Base-by-base conservation (phyloP, 148 eudicot species). In the Rhododendron simsii region DNA sequence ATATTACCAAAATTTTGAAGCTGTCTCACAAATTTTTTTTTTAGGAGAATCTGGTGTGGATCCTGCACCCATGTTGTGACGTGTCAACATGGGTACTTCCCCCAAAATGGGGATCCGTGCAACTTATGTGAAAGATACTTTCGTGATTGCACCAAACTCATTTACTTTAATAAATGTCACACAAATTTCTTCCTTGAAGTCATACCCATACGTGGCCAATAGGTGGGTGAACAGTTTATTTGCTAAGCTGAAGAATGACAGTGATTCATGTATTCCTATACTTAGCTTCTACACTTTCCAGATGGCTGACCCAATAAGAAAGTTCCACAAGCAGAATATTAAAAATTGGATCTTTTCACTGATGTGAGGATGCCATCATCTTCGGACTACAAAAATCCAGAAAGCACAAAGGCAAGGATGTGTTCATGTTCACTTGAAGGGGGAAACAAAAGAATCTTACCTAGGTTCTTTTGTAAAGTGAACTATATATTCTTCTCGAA, bases 381-480 rank as follows among this genome's bases (percentile, higher is more conserved):
- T 65, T 28, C 2, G n/a, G 76, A 28, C 39, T 8, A 71, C 77
- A 71, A 71, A 13, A 35, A 75, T 39, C 79, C 11, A 20, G 21
- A 75, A 37, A 75, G 79, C 48, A 37, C 39, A 18, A 37, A 75
- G 13, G 23, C 79, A 75, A 75, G 47, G 79, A 75, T 37, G 48
- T 39, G 47, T 37, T 39, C 48, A 75, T 18, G 48, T 39, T 75
- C 47, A 39, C 47, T 75, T 39, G 48, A 35, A 39, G 84, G 26
- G 48, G 13, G 26, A 39, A 39, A 75, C 47, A 84, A 87, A 55
- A 63, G 63, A 63, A 53, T 45, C 89, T 63, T 73, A 95, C 99
- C 98, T 93, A 47, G 87, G 94, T 84, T 91, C 85, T 90, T 81
- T 94, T 53, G 98, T 98, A 81, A 93, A 96, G 88, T 37, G 91